Percentiles rank a stretch among this genome's conserved stretches.
Conservation (phyloP, 2,329 filamentous ascomycete genomes). For the Neurospora crassa region DNA sequence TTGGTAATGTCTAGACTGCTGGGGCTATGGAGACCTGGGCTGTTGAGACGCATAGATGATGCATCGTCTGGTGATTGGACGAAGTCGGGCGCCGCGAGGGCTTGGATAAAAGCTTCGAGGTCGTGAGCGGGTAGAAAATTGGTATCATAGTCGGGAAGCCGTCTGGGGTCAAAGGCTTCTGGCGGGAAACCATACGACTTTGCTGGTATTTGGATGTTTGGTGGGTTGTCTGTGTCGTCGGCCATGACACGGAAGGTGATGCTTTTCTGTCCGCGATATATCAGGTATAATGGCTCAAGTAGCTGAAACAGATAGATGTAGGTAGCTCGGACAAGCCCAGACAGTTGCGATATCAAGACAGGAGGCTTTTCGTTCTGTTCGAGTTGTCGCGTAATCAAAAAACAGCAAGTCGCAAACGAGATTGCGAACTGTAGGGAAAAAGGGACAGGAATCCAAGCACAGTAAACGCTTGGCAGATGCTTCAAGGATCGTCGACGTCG, state of each 20-base stretch:
- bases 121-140: slow-evolving; percentile 69
- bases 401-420: background rate
- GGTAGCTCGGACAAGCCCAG: background rate
- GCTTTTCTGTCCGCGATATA: background rate
- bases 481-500: background rate
- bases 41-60: slow-evolving; percentile 31
- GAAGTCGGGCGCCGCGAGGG: slow-evolving; percentile 72
- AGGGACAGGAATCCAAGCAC: background rate
- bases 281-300: background rate
- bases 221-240: slow-evolving; percentile 7
- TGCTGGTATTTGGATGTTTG: slow-evolving; percentile 19
- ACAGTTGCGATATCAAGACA: background rate
- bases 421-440: background rate
- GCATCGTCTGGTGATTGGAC: slow-evolving; percentile 52
- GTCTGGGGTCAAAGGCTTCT: slow-evolving; percentile 57
- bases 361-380: background rate
- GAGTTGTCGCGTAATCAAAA: background rate
- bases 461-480: background rate
- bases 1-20: slow-evolving; percentile 33
- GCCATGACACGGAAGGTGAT: slow-evolving; percentile 1
- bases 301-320: background rate
- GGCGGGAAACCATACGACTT: slow-evolving; percentile 47
- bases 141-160: slow-evolving; percentile 68
- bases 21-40: slow-evolving; percentile 26
- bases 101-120: slow-evolving; percentile 68